These are phyloP conservation scores for Angomonas ambiguus DNA, from an alignment of 208 protist species.

Conservation along the genomic window DNA sequence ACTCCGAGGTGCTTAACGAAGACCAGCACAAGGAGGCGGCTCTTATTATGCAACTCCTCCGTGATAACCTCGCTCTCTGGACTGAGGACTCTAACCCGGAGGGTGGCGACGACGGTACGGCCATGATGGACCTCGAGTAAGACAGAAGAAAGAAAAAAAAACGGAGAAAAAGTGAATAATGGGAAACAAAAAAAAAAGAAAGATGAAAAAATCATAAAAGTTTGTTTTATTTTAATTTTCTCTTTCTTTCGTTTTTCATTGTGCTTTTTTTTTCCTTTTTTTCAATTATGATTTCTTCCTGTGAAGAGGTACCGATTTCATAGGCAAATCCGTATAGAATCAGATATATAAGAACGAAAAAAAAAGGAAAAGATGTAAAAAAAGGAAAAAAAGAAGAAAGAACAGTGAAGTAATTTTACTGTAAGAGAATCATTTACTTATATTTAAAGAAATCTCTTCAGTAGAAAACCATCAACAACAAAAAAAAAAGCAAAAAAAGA, in stretches of 20 bases:
- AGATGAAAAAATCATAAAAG: not conserved
- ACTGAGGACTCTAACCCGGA: slow-evolving; percentile 89
- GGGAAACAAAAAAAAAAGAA: slow-evolving; percentile 11
- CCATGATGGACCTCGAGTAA: slow-evolving; percentile 89
- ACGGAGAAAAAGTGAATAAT: not conserved
- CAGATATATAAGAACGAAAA: slow-evolving; percentile 7
- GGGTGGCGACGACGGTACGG: slow-evolving; percentile 74
- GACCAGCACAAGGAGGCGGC: slow-evolving; percentile 99
- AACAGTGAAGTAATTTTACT: slow-evolving; percentile 8
- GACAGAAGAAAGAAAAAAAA: slow-evolving; percentile 11
- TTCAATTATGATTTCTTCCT: not conserved
- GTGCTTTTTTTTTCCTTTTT: slow-evolving; percentile 1
- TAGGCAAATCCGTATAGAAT: slow-evolving; percentile 2
- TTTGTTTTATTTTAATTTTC: not conserved
- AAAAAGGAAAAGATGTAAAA: slow-evolving; percentile 6
- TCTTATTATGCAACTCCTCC: slow-evolving; percentile 99
- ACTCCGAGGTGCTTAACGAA: slow-evolving; percentile 96
- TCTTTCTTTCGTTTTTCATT: not conserved
- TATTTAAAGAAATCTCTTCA: not conserved
- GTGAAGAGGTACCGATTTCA: too few relatives aligned
- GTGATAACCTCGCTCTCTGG: slow-evolving; percentile 99
- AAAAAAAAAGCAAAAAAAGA: not conserved
- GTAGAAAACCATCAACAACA: too few relatives aligned
- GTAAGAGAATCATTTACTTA: slow-evolving; percentile 18
- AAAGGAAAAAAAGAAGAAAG: not conserved